Base-by-base conservation (phyloP, 768 basidiomycete genomes). In the Austroboletus eburneus region DNA sequence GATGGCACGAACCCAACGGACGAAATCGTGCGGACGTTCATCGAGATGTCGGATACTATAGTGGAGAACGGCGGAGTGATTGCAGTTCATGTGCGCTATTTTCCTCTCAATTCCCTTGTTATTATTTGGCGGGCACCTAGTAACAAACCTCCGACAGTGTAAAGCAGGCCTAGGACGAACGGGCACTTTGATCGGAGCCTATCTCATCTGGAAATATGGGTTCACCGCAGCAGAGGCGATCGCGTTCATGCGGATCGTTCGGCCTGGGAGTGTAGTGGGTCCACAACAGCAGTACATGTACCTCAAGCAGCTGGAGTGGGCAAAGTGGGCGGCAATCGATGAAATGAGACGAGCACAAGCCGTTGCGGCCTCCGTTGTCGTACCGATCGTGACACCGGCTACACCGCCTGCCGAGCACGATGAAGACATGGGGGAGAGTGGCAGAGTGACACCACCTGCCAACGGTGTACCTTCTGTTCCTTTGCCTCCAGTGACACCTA, bases 1-100 rank as follows among this genome's bases (percentile, higher is more conserved):
- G 96, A 99, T 64, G 96, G 96, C 18, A 96, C 93, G 20, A 98
- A 98, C 66, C 95, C 95, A 5, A 87, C 92, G 1, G 90, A 96
- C 66, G 91, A 96, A 48, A 96, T 97, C 57, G 88, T 93, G 36
- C 79, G 92, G 44, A 80, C 83, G 47, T 99, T 99, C 61, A 87
- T 99, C 55, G 85, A 89, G 55, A 69, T 90, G 44, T 81, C 86
- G 2, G 94, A 97, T 59, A 71, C 78, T 17, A 73, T 87, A 23
- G 81, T 97, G 38, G 82, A 87, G 51, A 66, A 57, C 17, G 89
- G 89, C 10, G 88, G 90, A 41, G 87, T 84, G 21, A 84, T 94
- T 38, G 90, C 90, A 49, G 87, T 93, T 58, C 91, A 93, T 69
- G 88, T 91, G 67, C 61, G 85, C 76, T 43, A 42, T 51, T 47